A percentile compares a stretch with the other conserved stretches of the same genome.
Evolutionary conservation across 129 eudicot genomes (phyloP).

Genomic region (Apium graveolens): DNA sequence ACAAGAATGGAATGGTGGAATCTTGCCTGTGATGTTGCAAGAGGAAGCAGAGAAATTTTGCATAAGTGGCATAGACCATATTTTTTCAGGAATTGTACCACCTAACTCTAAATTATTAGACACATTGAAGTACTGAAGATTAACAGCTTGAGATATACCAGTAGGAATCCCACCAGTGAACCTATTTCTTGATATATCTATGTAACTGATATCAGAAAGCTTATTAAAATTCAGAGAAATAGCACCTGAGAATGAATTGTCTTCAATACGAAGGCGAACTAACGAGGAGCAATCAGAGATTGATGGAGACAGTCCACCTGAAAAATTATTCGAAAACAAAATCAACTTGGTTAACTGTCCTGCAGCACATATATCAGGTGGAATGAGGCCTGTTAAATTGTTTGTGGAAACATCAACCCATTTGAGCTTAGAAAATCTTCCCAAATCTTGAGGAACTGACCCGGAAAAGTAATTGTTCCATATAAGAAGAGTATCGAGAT

Average conservation of each 20-base stretch:
- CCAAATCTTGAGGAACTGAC: constrained; percentile 62
- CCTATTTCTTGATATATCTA: constrained; percentile 64
- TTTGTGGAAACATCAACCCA: constrained; percentile 89
- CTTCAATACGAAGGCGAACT: constrained; percentile 75
- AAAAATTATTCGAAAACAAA: constrained; percentile 72
- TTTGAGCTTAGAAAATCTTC: constrained; percentile 60
- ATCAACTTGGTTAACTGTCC: constrained; percentile 56
- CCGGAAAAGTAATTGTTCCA: constrained; percentile 88
- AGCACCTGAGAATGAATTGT: constrained; percentile 69
- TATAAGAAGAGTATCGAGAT: constrained; percentile 64
- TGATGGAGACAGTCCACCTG: constrained; percentile 58
- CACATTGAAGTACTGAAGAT: constrained; percentile 69
- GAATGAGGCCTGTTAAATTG: constrained; percentile 55
- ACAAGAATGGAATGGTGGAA: constrained; percentile 64
- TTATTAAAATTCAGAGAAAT: constrained; percentile 43
- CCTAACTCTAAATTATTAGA: constrained; percentile 71
- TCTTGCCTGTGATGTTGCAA: constrained; percentile 57
- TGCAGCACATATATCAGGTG: constrained; percentile 60
- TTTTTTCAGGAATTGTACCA: constrained; percentile 49
- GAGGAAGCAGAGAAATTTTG: constrained; percentile 71
- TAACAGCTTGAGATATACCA: constrained; percentile 47
- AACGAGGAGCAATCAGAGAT: constrained; percentile 74
- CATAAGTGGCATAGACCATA: constrained; percentile 60
- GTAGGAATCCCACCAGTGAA: constrained; percentile 69
- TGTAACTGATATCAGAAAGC: constrained; percentile 39